These are phyloP conservation scores for Middelhovenomyces tepae DNA, from an alignment of 805 yeast genomes.

Conservation along the genomic window DNA sequence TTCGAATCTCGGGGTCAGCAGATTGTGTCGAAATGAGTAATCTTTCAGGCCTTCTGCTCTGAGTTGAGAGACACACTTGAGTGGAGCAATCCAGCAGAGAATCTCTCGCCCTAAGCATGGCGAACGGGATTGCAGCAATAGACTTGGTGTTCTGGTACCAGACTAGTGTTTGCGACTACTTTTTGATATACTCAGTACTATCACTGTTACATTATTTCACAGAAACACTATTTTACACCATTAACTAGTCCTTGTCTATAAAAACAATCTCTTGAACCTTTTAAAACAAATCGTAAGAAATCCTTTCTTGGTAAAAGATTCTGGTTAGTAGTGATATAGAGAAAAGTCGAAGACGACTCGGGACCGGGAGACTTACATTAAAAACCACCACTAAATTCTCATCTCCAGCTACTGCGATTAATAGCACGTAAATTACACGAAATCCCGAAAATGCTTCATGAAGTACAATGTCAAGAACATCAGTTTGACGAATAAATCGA, in stretches of 20 bases:
- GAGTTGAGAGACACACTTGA: constrained; percentile 19
- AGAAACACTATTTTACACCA: too few species aligned
- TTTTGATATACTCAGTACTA: too few species aligned
- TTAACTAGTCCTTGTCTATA: too few species aligned
- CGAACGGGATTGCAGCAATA: constrained; percentile 16
- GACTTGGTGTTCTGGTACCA: constrained; percentile 1
- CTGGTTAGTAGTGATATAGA: too few species aligned
- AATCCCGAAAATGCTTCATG: constrained; percentile 69
- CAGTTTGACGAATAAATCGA: constrained; percentile 47
- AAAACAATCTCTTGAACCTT: too few species aligned
- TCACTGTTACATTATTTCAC: too few species aligned
- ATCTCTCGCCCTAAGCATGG: constrained; percentile 21
- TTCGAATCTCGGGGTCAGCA: constrained; percentile 24
- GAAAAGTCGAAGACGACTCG: too few species aligned
- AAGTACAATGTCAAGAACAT: constrained; percentile 55
- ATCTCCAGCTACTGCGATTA: constrained; percentile 42
- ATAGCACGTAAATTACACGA: constrained; percentile 57
- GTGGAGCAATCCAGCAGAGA: constrained; percentile 27
- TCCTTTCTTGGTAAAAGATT: too few species aligned
- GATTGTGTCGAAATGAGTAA: constrained; percentile 19
- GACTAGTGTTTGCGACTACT: neutral
- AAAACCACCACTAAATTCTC: constrained; percentile 27
- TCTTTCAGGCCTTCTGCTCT: constrained; percentile 16
- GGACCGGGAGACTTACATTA: too few species aligned
- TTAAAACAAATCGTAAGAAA: too few species aligned